These are phyloP conservation scores for Exophiala bonariae DNA, from an alignment of 2,329 filamentous ascomycete species.

Conservation along the genomic window DNA sequence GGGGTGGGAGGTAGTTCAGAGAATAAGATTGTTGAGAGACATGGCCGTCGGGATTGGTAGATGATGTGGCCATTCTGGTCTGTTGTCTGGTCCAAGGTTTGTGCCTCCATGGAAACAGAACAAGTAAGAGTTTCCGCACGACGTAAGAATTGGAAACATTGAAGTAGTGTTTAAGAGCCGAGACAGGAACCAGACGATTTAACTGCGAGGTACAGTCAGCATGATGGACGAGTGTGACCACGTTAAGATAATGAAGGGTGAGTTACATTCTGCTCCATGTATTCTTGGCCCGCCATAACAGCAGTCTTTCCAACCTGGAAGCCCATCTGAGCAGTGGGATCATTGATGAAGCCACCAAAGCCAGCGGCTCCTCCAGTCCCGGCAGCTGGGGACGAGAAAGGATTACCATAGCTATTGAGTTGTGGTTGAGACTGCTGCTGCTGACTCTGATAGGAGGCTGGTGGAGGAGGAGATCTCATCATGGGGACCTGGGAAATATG, in stretches of 20 bases:
- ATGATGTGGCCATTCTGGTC: constrained; percentile 48
- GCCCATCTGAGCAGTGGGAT: constrained; percentile 91
- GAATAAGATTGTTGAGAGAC: constrained; percentile 58
- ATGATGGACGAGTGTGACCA: not conserved
- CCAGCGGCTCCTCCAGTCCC: constrained; percentile 43
- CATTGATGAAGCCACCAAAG: constrained; percentile 77
- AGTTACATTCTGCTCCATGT: constrained; percentile 91
- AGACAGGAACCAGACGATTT: constrained; percentile 85
- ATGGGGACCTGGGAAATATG: constrained; percentile 98
- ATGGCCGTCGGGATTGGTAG: constrained; percentile 56
- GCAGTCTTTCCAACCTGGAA: constrained; percentile 92
- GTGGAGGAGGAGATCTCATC: constrained; percentile 86
- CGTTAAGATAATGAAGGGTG: not conserved
- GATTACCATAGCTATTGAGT: constrained; percentile 47
- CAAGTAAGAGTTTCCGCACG: constrained; percentile 85
- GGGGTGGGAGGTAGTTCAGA: constrained; percentile 75
- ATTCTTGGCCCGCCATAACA: constrained; percentile 87
- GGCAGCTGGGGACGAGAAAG: constrained; percentile 42
- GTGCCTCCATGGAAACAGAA: constrained; percentile 96
- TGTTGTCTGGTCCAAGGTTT: constrained; percentile 96
- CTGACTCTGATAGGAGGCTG: constrained; percentile 49
- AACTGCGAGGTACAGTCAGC: constrained; percentile 49
- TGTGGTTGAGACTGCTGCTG: constrained; percentile 61
- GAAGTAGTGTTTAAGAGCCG: constrained; percentile 96
- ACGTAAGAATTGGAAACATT: constrained; percentile 98